Conservation (phyloP, 2,329 filamentous ascomycete species). For the Calycina herbarum region DNA sequence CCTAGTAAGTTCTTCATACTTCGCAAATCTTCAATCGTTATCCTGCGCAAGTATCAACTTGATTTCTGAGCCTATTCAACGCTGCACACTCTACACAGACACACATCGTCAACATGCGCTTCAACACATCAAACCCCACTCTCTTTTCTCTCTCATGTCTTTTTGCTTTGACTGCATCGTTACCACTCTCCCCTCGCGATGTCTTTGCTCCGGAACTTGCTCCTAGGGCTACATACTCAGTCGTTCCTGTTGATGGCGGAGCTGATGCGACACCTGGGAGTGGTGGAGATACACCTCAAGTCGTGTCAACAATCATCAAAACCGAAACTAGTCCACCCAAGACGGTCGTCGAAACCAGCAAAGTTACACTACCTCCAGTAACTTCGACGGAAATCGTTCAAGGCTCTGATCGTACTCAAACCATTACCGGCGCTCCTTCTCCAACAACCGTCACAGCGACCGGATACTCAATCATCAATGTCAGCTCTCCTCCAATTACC, state of each 20-base stretch:
- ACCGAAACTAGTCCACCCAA: slow-evolving; percentile 27
- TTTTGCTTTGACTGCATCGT: slow-evolving; percentile 27
- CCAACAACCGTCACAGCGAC: slow-evolving; percentile 27
- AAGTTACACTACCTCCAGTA: slow-evolving; percentile 24
- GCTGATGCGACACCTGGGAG: slow-evolving; percentile 19
- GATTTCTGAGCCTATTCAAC: neutral
- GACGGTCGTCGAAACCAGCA: slow-evolving; percentile 32
- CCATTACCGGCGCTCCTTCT: slow-evolving; percentile 28
- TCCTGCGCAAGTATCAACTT: neutral
- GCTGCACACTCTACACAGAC: neutral
- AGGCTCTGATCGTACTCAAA: slow-evolving; percentile 29
- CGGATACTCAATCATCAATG: slow-evolving; percentile 35
- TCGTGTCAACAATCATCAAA: slow-evolving; percentile 29
- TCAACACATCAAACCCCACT: slow-evolving; percentile 26
- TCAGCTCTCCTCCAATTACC: slow-evolving; percentile 30
- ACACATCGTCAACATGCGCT: slow-evolving; percentile 27
- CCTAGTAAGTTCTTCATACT: slow-evolving; percentile 1
- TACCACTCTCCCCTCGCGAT: slow-evolving; percentile 29
- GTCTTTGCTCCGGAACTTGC: slow-evolving; percentile 19
- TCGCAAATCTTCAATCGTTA: slow-evolving; percentile 16
- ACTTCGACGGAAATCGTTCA: slow-evolving; percentile 31
- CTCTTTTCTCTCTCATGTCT: slow-evolving; percentile 33
- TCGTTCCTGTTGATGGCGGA: slow-evolving; percentile 39
- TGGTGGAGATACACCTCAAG: slow-evolving; percentile 8
- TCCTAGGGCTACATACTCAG: slow-evolving; percentile 36